These are phyloP conservation scores for Microbotryum silenes-acaulis DNA, from an alignment of 1,284 basidiomycete species.

Conservation along the genomic window DNA sequence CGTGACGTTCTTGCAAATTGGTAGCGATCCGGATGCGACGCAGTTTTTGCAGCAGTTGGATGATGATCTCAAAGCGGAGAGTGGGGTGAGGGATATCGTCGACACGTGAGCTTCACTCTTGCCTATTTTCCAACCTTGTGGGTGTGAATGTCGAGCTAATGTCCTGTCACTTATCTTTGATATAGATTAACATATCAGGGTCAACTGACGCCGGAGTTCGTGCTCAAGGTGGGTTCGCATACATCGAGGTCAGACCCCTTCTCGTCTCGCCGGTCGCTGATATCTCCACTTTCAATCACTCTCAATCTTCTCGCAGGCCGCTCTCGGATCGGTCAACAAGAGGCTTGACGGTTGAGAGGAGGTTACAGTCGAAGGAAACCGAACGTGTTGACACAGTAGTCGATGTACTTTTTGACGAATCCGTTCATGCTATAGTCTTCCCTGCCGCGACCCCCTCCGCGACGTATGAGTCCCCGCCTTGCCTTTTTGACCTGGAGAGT, in stretches of 20 bases:
- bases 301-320: slow-evolving; percentile 1
- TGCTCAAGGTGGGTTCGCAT: slow-evolving; percentile 12
- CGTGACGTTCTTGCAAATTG: slow-evolving; percentile 28
- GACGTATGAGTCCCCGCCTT: neutral
- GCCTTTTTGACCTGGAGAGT: too few relatives aligned
- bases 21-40: slow-evolving; percentile 23
- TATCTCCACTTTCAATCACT: neutral
- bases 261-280: neutral
- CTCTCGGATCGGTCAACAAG: slow-evolving; percentile 15
- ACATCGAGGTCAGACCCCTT: neutral
- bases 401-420: neutral
- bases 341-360: slow-evolving; percentile 6
- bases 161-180: neutral
- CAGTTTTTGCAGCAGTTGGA: slow-evolving; percentile 29
- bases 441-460: neutral
- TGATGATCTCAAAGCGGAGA: slow-evolving; percentile 27
- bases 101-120: slow-evolving; percentile 4
- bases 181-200: slow-evolving; percentile 10
- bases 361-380: neutral
- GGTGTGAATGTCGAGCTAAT: neutral
- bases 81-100: slow-evolving; percentile 26
- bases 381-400: neutral
- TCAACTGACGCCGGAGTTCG: slow-evolving; percentile 13
- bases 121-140: too few relatives aligned
- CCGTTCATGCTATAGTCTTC: neutral